phyloP scores from a whole-genome alignment of 495 filamentous ascomycete species.

The Penicillium flavigenum region DNA sequence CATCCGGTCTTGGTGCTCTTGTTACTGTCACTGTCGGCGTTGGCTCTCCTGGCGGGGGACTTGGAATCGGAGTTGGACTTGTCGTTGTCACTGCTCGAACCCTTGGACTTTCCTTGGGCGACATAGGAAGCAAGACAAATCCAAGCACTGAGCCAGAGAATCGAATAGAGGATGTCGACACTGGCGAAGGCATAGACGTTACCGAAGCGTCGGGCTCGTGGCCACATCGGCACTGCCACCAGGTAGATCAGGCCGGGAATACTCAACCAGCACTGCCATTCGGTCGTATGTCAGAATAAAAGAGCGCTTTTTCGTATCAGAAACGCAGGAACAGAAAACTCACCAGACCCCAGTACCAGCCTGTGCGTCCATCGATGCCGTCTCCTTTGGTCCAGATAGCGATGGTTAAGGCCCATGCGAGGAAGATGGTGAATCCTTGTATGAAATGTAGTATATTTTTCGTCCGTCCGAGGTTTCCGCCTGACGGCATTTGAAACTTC shows the following conservation, averaged over 20 bases:
- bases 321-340: slow-evolving; percentile 24
- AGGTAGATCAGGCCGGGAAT: slow-evolving; percentile 82
- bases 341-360: slow-evolving; percentile 79
- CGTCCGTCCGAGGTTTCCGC: slow-evolving; percentile 42
- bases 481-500: slow-evolving; percentile 33
- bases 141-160: slow-evolving; percentile 86
- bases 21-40: slow-evolving; percentile 12
- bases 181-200: slow-evolving; percentile 79
- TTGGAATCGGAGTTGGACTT: slow-evolving; percentile 14
- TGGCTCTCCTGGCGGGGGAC: slow-evolving; percentile 23
- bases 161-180: slow-evolving; percentile 67
- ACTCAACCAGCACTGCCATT: slow-evolving; percentile 74
- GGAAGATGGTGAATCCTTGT: slow-evolving; percentile 67
- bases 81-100: slow-evolving; percentile 17
- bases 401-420: slow-evolving; percentile 72
- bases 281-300: slow-evolving; percentile 18
- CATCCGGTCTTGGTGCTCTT: slow-evolving; percentile 38
- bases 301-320: not conserved
- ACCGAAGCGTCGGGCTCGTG: slow-evolving; percentile 73
- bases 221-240: slow-evolving; percentile 78
- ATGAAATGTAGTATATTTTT: slow-evolving; percentile 51
- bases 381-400: slow-evolving; percentile 66
- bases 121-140: slow-evolving; percentile 73
- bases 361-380: slow-evolving; percentile 63
- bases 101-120: slow-evolving; percentile 38